Percentiles rank a stretch among this genome's conserved stretches.
Conservation (phyloP, 139 green algal species). For the Ettlia oleoabundans region DNA sequence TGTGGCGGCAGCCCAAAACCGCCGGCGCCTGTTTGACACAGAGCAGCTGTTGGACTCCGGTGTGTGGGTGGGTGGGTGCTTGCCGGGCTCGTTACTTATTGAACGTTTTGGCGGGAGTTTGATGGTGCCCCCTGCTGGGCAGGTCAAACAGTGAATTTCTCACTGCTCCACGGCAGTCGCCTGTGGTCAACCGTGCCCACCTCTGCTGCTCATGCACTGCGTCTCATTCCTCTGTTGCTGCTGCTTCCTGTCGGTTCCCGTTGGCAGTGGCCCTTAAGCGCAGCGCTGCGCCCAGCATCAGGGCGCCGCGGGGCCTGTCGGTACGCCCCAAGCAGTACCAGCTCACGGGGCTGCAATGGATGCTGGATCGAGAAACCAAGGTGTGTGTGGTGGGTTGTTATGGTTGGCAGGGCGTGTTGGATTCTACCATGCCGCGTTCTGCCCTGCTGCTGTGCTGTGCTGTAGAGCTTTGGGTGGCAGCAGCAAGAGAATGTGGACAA, state of each 20-base stretch:
- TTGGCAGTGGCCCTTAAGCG: constrained; percentile 14
- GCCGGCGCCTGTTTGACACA: constrained; percentile 17
- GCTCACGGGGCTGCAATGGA: constrained; percentile 68
- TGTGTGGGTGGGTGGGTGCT: background rate
- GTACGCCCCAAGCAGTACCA: constrained; percentile 63
- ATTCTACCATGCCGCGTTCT: no score
- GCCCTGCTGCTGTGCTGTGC: no score
- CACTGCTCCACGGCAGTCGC: no score
- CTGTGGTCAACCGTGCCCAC: no score
- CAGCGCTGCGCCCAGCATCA: background rate
- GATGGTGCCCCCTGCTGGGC: no score
- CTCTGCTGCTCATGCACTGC: no score
- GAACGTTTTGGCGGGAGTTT: no score
- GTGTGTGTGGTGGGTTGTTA: no score
- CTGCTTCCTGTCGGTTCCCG: background rate
- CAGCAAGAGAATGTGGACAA: no score
- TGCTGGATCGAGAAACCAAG: constrained; percentile 60
- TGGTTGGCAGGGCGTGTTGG: no score
- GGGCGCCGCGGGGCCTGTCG: constrained; percentile 21
- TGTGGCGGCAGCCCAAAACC: background rate
- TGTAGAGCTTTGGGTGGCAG: background rate
- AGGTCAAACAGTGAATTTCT: no score
- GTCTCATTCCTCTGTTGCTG: no score
- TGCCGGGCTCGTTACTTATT: background rate
- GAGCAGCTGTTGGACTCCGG: constrained; percentile 42